Conservation (phyloP, 2,329 filamentous ascomycete genomes). For the Colletotrichum phormii region DNA sequence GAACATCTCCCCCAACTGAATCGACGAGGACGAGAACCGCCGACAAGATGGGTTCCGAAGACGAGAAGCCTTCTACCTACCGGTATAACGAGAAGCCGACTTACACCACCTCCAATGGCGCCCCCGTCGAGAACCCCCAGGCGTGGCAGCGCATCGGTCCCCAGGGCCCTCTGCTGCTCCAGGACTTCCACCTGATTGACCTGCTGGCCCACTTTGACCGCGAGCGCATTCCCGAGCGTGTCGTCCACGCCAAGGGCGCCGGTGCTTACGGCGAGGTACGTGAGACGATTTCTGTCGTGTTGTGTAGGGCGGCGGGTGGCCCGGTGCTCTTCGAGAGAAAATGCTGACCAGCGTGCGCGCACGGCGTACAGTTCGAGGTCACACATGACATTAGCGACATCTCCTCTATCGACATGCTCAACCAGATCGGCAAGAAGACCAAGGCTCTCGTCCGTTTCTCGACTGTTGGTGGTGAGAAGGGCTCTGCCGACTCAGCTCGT, state of each 20-base stretch:
- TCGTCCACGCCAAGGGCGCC: slow-evolving; percentile 69
- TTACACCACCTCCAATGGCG: slow-evolving; percentile 71
- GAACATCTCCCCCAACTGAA: neutral
- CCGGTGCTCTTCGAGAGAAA: neutral
- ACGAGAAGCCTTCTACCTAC: slow-evolving; percentile 58
- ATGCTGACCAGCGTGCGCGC: neutral
- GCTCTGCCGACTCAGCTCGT: slow-evolving; percentile 77
- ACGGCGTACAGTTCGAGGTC: slow-evolving; percentile 54
- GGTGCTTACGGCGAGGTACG: slow-evolving; percentile 62
- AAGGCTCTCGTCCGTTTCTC: slow-evolving; percentile 77
- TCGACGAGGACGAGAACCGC: slow-evolving; percentile 13
- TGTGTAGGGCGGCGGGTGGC: neutral
- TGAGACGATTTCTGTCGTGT: neutral
- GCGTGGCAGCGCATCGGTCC: slow-evolving; percentile 63
- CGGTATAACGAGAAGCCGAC: slow-evolving; percentile 68
- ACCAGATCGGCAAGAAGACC: slow-evolving; percentile 75
- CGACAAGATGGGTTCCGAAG: slow-evolving; percentile 52
- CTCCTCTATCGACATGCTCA: slow-evolving; percentile 64
- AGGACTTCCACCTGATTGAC: slow-evolving; percentile 75
- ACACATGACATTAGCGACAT: slow-evolving; percentile 63
- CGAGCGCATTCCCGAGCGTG: slow-evolving; percentile 62
- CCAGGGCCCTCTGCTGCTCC: slow-evolving; percentile 70
- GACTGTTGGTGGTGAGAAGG: slow-evolving; percentile 80
- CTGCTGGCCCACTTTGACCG: slow-evolving; percentile 66
- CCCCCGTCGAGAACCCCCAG: slow-evolving; percentile 63